Percentiles rank a stretch among this genome's conserved stretches.
Conservation (phyloP, 2,329 filamentous ascomycete genomes). For the Apiospora rasikravindrae region DNA sequence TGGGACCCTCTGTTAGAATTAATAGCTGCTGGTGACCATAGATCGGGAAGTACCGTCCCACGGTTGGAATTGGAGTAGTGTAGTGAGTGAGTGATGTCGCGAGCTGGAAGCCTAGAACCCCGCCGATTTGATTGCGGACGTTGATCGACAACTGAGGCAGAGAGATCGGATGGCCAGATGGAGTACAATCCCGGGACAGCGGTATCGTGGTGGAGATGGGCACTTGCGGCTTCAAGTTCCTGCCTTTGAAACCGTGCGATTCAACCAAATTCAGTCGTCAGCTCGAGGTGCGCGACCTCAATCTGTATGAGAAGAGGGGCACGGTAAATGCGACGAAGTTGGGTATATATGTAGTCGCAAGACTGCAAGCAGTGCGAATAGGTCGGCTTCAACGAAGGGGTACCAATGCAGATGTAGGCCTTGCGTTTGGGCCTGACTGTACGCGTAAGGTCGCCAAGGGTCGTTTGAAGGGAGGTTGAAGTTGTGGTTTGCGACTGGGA, state of each 20-base stretch:
- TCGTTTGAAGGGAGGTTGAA: background rate
- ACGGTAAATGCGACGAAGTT: background rate
- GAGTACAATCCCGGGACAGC: background rate
- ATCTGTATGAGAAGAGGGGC: conserved; percentile 5
- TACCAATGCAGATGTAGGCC: background rate
- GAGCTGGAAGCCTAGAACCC: conserved; percentile 6
- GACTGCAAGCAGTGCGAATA: conserved; percentile 1
- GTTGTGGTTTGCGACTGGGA: background rate
- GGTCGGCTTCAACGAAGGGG: background rate
- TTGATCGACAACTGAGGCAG: background rate
- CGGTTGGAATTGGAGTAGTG: background rate
- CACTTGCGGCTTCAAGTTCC: background rate
- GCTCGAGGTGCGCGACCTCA: background rate
- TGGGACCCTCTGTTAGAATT: background rate
- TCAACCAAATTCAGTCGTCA: conserved; percentile 11
- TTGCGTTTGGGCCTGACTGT: background rate
- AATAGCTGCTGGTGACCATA: background rate
- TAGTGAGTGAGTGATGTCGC: background rate
- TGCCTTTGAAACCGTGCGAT: background rate
- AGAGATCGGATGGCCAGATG: background rate
- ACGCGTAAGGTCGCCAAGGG: background rate
- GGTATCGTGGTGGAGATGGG: background rate
- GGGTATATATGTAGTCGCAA: background rate
- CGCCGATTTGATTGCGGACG: background rate
- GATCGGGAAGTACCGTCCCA: background rate